Evolutionary conservation across 441 rosid genomes (phyloP).

Genomic region (Erodium moschatum): DNA sequence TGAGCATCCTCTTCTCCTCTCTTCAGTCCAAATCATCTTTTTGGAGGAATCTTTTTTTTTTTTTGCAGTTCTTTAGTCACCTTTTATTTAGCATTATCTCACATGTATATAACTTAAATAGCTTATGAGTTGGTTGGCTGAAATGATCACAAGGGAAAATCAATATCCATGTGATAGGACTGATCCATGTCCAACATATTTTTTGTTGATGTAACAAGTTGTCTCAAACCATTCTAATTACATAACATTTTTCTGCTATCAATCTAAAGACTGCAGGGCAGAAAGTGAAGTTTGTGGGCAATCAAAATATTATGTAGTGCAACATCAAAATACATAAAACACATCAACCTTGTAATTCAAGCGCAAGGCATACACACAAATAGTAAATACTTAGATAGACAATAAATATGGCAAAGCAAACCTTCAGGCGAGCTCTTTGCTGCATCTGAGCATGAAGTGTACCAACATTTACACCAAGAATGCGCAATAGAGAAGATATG

Average conservation of each 20-base stretch:
- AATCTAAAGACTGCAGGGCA: background rate
- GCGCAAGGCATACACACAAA: background rate
- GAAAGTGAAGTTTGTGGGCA: background rate
- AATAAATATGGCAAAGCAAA: conserved; percentile 24
- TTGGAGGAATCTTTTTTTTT: background rate
- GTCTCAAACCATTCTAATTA: too few species aligned
- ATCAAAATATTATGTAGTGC: background rate
- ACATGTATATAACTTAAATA: background rate
- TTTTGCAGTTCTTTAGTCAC: background rate
- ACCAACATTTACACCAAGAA: conserved; percentile 68
- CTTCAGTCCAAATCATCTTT: background rate
- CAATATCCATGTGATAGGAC: background rate
- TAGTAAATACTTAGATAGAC: background rate
- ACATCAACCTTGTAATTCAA: background rate
- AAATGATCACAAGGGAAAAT: background rate
- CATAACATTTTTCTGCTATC: background rate
- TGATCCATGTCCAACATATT: background rate
- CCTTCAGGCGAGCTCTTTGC: conserved; percentile 94
- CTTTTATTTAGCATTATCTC: background rate
- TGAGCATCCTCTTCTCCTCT: too few species aligned
- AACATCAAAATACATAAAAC: background rate
- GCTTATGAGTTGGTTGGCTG: background rate
- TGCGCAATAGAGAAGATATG: conserved; percentile 57
- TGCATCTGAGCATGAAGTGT: conserved; percentile 91
- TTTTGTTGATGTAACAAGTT: too few species aligned